Percentiles rank a stretch among this genome's conserved stretches.
Conservation (phyloP, 2,329 filamentous ascomycete genomes). For the Trichoderma sp. region DNA sequence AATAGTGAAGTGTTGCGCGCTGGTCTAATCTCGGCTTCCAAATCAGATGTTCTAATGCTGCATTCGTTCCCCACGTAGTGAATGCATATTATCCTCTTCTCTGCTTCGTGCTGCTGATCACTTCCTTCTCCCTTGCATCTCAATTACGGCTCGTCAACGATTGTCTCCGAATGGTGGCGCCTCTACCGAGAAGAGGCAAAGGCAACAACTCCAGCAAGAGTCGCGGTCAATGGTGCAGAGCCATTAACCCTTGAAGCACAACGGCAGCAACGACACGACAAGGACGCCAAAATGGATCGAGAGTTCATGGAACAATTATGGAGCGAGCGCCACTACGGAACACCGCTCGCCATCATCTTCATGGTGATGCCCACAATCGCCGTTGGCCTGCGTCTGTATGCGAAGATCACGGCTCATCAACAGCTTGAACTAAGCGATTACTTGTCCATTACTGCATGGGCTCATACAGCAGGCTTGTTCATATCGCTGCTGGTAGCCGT, state of each 20-base stretch:
- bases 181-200: background rate
- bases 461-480: conserved; percentile 1
- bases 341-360: conserved; percentile 16
- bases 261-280: background rate
- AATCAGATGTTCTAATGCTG: background rate
- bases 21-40: background rate
- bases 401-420: conserved; percentile 17
- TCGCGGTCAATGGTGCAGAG: background rate
- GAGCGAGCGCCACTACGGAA: conserved; percentile 19
- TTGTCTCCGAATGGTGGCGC: background rate
- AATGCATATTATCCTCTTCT: conserved; percentile 20
- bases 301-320: conserved; percentile 18
- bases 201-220: background rate
- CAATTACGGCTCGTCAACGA: background rate
- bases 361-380: conserved; percentile 12
- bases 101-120: conserved; percentile 14
- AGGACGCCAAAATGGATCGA: conserved; percentile 13
- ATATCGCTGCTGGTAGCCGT: conserved; percentile 8
- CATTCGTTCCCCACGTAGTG: background rate
- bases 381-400: conserved; percentile 13
- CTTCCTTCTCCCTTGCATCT: conserved; percentile 13
- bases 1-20: conserved; percentile 12
- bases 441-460: conserved; percentile 14
- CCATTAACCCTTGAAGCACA: background rate
- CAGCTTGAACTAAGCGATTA: conserved; percentile 15